Evolutionary conservation across 2,329 filamentous ascomycete species (phyloP), one percentile per base, ranked within the genome.

Genomic region (Fusarium fracticaudum): DNA sequence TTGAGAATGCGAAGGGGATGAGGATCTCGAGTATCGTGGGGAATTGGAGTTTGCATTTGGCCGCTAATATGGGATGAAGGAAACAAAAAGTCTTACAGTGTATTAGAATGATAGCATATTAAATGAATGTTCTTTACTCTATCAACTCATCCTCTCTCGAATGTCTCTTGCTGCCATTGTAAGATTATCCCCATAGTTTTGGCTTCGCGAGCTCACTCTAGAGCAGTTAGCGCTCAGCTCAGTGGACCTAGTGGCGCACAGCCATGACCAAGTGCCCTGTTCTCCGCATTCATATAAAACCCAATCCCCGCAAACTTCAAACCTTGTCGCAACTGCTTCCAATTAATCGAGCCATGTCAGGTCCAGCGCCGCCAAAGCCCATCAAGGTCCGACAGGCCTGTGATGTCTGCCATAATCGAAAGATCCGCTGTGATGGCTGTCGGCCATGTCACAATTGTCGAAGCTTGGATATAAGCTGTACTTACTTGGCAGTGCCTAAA

Each of bases 401-500:
- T 33, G 80, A 82, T 54, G 51, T 72, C 17, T 82, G 80, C n/a
- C 80, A 79, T 37, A 53, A 50, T 9, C 67, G 78, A 7, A 82
- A 81, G 53, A 72, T 79, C 1, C 79, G 80, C 31, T 82, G 80
- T 24, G 73, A 81, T 51, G 78, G 80, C 8, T 44, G 48, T 4
- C 61, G 51, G 3, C 80, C 80, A 1, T 82, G 80, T 45, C 35
- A 54, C 9, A 81, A 79, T 65, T 82, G 80, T 37, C 51, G 29
- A n/a, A 48, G 51, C 1, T 64, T 71, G 2, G 62, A 53, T 8
- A 24, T 69, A 26, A 54, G 53, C 5, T 82, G 80, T 61, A 80
- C 78, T 0, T 82, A 81, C 60, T 17, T 79, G 15, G 79, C 79
- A 1, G 75, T 81, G 7, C 80, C 75, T 7, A 81, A 79, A 44